These are phyloP conservation scores for Aristolochia contorta DNA, from an alignment of 164 flowering plant species.

Conservation along the genomic window DNA sequence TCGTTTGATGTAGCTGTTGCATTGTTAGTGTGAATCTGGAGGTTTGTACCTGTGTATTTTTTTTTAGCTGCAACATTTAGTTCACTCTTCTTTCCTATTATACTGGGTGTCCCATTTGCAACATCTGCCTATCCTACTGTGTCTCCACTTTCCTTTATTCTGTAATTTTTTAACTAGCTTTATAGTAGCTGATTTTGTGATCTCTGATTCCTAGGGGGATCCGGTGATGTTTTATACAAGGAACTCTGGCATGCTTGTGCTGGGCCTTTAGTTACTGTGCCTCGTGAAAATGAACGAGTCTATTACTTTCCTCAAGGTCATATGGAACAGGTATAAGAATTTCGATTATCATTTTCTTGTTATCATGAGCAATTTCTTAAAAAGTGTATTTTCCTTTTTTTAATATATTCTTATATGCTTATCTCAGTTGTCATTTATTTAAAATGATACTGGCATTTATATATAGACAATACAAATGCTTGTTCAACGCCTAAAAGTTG, in stretches of 20 bases:
- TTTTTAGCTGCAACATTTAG: too few species aligned
- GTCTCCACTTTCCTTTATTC: neutral
- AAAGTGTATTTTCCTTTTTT: too few species aligned
- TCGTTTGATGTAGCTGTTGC: too few species aligned
- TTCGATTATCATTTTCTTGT: neutral
- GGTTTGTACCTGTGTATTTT: too few species aligned
- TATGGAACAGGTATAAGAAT: constrained; percentile 67
- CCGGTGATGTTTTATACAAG: constrained; percentile 46
- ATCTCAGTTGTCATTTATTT: neutral
- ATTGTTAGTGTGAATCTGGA: too few species aligned
- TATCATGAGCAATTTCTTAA: neutral
- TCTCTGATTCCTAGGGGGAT: constrained; percentile 16
- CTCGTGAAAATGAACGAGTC: constrained; percentile 75
- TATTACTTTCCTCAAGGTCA: constrained; percentile 94
- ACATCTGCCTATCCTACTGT: neutral
- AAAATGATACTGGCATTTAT: neutral
- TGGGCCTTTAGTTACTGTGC: constrained; percentile 80
- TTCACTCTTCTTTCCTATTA: too few species aligned
- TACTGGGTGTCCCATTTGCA: neutral
- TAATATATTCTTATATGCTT: neutral
- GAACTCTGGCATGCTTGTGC: constrained; percentile 96
- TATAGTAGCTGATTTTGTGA: too few species aligned
- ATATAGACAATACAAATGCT: neutral
- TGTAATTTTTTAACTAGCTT: neutral
- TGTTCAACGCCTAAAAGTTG: neutral